These are phyloP conservation scores for Amylocarpus encephaloides DNA, from an alignment of 2,329 filamentous ascomycete genomes.

Conservation along the genomic window DNA sequence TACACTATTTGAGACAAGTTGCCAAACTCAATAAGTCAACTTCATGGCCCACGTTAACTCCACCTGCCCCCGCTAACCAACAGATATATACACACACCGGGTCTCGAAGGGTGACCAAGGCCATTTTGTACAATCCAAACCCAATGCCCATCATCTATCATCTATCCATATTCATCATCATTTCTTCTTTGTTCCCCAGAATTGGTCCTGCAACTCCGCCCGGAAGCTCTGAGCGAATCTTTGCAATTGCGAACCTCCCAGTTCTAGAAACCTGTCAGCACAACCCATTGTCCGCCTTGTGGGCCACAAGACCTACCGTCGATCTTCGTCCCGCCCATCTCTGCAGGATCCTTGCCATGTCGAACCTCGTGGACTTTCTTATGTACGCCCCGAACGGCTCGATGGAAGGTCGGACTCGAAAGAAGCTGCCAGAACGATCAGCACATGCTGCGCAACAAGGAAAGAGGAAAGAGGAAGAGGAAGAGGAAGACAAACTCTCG, in stretches of 20 bases:
- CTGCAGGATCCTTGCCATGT: constrained; percentile 42
- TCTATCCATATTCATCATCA: constrained; percentile 3
- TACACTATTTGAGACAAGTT: no score
- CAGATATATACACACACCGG: no score
- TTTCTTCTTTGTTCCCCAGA: constrained; percentile 29
- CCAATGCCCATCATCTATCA: no score
- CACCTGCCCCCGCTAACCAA: no score
- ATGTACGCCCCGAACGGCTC: constrained; percentile 44
- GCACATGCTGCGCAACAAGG: neutral
- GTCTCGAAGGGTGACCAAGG: no score
- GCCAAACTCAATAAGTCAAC: no score
- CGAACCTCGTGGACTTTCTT: constrained; percentile 32
- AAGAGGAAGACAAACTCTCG: constrained; percentile 18
- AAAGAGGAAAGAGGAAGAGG: neutral
- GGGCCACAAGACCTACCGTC: constrained; percentile 30
- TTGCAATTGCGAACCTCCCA: constrained; percentile 11
- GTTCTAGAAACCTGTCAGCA: constrained; percentile 9
- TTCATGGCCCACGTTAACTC: no score
- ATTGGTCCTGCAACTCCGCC: constrained; percentile 46
- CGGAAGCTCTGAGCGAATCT: constrained; percentile 44
- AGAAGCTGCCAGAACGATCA: constrained; percentile 38
- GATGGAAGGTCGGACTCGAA: constrained; percentile 48
- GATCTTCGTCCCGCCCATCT: constrained; percentile 42
- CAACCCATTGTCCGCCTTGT: neutral
- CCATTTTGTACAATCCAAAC: no score